Evolutionary conservation across 140 eudicot species (phyloP).

Genomic region (Stevia rebaudiana): DNA sequence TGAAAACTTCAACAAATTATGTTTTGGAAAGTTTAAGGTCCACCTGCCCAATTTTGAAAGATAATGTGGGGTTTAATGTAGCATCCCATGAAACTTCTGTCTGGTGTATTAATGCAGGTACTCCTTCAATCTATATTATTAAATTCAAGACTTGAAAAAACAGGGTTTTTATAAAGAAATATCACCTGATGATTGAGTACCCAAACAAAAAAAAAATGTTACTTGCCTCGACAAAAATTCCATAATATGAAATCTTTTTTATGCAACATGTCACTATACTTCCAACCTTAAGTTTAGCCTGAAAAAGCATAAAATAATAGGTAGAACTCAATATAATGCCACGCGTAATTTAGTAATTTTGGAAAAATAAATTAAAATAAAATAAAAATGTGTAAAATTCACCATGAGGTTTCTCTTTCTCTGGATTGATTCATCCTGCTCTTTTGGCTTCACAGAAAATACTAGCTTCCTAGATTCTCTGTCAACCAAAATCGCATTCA

Average conservation of each 20-base stretch:
- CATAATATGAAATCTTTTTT: slow-evolving; percentile 69
- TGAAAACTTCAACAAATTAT: not conserved
- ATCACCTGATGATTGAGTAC: not conserved
- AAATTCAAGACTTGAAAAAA: not conserved
- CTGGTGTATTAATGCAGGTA: slow-evolving; percentile 88
- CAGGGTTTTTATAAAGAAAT: not conserved
- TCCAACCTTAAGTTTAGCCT: slow-evolving; percentile 77
- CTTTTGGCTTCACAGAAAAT: slow-evolving; percentile 72
- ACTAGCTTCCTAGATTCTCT: slow-evolving; percentile 65
- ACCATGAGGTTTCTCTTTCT: slow-evolving; percentile 79
- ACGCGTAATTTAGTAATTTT: not conserved
- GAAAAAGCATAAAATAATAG: slow-evolving; percentile 20
- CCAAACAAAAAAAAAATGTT: not conserved
- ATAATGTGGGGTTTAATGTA: slow-evolving; percentile 50
- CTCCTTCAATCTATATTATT: slow-evolving; percentile 76
- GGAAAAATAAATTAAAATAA: too few relatives aligned
- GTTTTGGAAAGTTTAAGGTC: not conserved
- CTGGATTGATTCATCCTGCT: slow-evolving; percentile 66
- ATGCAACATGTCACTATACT: slow-evolving; percentile 73
- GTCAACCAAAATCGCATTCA: slow-evolving; percentile 64
- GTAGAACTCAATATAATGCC: not conserved
- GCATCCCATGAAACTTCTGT: slow-evolving; percentile 94
- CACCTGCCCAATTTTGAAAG: slow-evolving; percentile 87
- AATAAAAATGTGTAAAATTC: slow-evolving; percentile 4
- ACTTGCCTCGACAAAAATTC: slow-evolving; percentile 89